Evolutionary conservation across 2,329 filamentous ascomycete genomes (phyloP), one percentile per base, ranked within the genome.

Genomic region (Ceratocystiopsis brevicomis): DNA sequence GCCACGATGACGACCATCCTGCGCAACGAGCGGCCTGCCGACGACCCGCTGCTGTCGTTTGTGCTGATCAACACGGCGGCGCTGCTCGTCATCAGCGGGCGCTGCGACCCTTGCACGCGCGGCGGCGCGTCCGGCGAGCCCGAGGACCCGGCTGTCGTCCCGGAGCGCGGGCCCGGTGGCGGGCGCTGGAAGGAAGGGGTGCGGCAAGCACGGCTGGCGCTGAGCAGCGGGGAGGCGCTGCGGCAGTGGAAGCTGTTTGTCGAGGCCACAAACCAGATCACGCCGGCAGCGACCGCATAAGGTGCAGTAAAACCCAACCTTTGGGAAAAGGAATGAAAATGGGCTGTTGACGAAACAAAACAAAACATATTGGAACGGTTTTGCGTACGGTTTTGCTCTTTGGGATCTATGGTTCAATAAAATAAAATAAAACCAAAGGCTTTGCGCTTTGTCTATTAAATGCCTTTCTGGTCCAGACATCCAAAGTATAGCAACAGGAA

Each of bases 101-200:
- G 94, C 33, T 93, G 86, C 56, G 88, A 96, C 50, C 42, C 41
- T 8, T 30, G 25, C 25, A 11, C 10, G 25, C 25, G 25, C 25
- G 8, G 25, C 25, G 25, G 6, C 25, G 75, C 0, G 81, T 93
- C 45, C 70, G 68, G 83, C 1, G 63, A 69, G 39, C 82, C 78
- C 1, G 84, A 93, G 53, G 81, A 88, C 53, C 83, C 84, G 0
- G 68, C 78, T 37, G 84, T 94, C 39, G 72, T 93, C 48, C 74
- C 64, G 15, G 87, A 96, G 57, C 68, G 80, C 40, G 88, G 90
- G 0, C 87, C 87, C 6, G 87, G 81, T 12, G 83, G 83, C 14
- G 75, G 83, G 45, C 72, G 88, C 54, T 98, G 90, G 90, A 98
- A 93, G 64, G 88, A 95, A 57, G 90, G 88, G 42, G 74, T 95